A percentile compares a stretch with the other conserved stretches of the same genome.
phyloP scores from a whole-genome alignment of 176 grass and related monocot genomes.

The Aegilops sharonensis region DNA sequence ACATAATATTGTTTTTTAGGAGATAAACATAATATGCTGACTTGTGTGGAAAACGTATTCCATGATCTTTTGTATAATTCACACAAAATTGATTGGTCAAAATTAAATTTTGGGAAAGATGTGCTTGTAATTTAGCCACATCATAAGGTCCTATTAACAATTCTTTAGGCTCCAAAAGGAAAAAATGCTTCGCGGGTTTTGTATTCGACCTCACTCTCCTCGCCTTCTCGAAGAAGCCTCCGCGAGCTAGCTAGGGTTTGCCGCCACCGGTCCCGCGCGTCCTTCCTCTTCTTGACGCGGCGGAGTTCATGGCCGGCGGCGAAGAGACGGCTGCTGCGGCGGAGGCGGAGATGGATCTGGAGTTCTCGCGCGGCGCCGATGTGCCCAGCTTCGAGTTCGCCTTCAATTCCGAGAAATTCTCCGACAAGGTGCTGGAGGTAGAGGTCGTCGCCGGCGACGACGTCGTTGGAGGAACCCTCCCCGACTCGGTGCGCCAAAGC shows the following conservation, averaged over 20 bases:
- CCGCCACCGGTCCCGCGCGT: not conserved
- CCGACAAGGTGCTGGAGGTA: slow-evolving; percentile 66
- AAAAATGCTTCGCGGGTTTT: too few relatives aligned
- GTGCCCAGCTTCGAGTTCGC: slow-evolving; percentile 73
- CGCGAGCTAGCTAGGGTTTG: slow-evolving; percentile 41
- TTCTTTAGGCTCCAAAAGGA: too few relatives aligned
- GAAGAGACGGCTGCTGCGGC: not conserved
- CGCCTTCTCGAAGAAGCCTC: slow-evolving; percentile 9
- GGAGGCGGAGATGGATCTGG: slow-evolving; percentile 48
- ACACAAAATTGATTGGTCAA: too few relatives aligned
- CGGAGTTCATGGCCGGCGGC: not conserved
- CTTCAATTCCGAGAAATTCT: slow-evolving; percentile 85
- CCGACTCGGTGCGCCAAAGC: slow-evolving; percentile 47
- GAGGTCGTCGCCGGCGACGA: slow-evolving; percentile 49
- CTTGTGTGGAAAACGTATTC: too few relatives aligned
- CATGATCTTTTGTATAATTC: too few relatives aligned
- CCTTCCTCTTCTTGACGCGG: not conserved
- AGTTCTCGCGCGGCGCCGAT: slow-evolving; percentile 48
- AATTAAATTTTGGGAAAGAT: too few relatives aligned
- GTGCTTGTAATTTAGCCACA: too few relatives aligned
- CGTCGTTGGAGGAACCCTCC: slow-evolving; percentile 20
- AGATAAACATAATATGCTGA: too few relatives aligned
- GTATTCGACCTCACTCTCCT: not conserved
- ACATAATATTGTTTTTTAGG: too few relatives aligned
- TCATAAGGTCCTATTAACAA: too few relatives aligned